Base-by-base conservation (phyloP, 805 yeast species). In the Candida loeiensis region DNA sequence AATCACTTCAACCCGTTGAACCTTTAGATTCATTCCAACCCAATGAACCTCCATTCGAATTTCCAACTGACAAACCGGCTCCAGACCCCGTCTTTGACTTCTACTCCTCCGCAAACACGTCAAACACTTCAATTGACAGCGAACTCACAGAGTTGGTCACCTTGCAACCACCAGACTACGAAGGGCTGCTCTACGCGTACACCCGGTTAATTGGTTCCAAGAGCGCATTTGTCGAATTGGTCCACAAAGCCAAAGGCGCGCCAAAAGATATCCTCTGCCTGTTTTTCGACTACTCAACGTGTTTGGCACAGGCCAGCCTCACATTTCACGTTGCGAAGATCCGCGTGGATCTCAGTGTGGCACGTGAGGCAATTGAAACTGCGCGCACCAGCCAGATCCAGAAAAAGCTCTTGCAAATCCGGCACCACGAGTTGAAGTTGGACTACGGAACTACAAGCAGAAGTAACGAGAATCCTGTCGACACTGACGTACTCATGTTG, bases 111-210 rank as follows among this genome's bases (percentile, higher is more conserved):
- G 24, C 42, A 14, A 39, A 39, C 22, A 27, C 42, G 2, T 39
- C 42, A 3, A 33, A 36, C 28, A 34, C 42, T 6, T 33, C 42
- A 12, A 33, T 39, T 11, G 36, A 34, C 15, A 39, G 42, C 27
- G 37, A 39, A 16, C 32, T 25, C 14, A 24, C 28, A 3, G 38
- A 29, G 9, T 28, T 31, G 26, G 31, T 17, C 16, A 30, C 9
- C 21, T 4, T 17, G n/a, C n/a, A 11, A n/a, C n/a, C n/a, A n/a
- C n/a, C n/a, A 20, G 37, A 34, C 19, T 39, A 39, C 19, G 42
- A 39, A 24, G 34, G 28, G 16, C 28, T 39, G 15, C 22, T 39
- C 3, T 39, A 39, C 17, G 37, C 31, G 4, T 39, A 39, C 14
- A 28, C 42, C 15, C 18, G 19, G 12, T 33, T 22, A 11, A 30